These are phyloP conservation scores for Chionographis japonica DNA, from an alignment of 106 monocot genomes.

Conservation along the genomic window DNA sequence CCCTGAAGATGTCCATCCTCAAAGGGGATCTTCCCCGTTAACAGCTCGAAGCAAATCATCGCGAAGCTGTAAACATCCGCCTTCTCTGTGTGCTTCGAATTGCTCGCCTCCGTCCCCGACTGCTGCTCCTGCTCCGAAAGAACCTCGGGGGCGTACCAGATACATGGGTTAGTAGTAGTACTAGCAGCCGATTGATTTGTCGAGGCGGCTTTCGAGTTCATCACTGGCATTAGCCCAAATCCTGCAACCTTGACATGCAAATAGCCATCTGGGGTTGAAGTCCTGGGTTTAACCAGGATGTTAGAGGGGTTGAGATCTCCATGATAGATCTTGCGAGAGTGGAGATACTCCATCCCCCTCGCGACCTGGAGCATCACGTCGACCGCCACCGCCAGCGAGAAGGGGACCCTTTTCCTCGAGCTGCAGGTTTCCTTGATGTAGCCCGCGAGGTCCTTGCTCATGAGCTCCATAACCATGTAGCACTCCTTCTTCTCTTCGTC, in stretches of 20 bases:
- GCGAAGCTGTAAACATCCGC: constrained; percentile 77
- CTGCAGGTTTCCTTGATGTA: constrained; percentile 49
- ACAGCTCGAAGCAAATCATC: constrained; percentile 76
- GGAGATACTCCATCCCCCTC: constrained; percentile 77
- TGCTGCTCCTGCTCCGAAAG: constrained; percentile 37
- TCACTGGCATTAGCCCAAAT: constrained; percentile 13
- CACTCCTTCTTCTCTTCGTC: constrained; percentile 74
- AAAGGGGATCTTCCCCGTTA: constrained; percentile 76
- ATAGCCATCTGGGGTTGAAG: constrained; percentile 35
- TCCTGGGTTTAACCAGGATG: constrained; percentile 45
- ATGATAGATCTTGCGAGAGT: constrained; percentile 45
- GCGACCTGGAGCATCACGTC: constrained; percentile 75
- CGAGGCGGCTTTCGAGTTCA: not conserved
- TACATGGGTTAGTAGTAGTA: constrained; percentile 24
- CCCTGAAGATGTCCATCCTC: constrained; percentile 84
- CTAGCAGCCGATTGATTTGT: constrained; percentile 1
- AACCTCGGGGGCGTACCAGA: constrained; percentile 72
- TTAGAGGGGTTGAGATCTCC: constrained; percentile 65
- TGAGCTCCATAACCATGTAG: constrained; percentile 64
- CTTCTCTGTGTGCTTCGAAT: constrained; percentile 47
- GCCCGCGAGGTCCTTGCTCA: constrained; percentile 48
- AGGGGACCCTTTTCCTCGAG: constrained; percentile 36
- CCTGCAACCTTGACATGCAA: constrained; percentile 49
- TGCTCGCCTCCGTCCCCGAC: not conserved
- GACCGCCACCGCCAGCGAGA: constrained; percentile 38